Evolutionary conservation across 2,329 filamentous ascomycete genomes (phyloP), one percentile per base, ranked within the genome.

Genomic region (Cladosporium sp.): DNA sequence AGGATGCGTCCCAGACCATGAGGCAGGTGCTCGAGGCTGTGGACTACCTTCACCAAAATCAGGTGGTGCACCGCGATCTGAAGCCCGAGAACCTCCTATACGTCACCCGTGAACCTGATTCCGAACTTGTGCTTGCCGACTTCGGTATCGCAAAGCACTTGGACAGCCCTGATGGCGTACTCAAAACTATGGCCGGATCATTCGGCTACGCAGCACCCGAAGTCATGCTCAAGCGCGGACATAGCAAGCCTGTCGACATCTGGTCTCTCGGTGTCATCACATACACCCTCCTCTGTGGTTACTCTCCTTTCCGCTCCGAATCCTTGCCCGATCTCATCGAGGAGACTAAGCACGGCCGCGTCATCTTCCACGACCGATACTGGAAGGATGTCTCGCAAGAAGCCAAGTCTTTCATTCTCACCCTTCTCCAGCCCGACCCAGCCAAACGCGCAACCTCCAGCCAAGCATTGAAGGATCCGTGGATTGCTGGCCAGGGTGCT

Each of bases 81-180:
- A 99, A 99, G 81, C 95, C 95, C 30, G 95, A 99, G 79, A 99
- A 99, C 77, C 87, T 99, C 5, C 88, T 99, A 55, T 99, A 99
- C 78, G 88, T 96, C 59, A 96, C 91, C 68, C 87, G 85, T 70
- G 88, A 90, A 52, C 75, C 86, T 28, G 82, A 93, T 70, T 98
- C 95, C 15, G 89, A 93, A 69, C 87, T 99, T 30, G 93, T 99
- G 10, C 86, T 99, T 67, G 95, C 95, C 66, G 95, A 99, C 78
- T 99, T 99, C 75, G 95, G 96, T 77, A 99, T 99, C 76, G 95
- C 95, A 63, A 99, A 99, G 83, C 97, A 96, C 87, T 87, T 99
- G 41, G 93, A 97, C 76, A 91, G 86, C 72, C 92, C 93, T 72
- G 89, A 93, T 70, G 93, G 96, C 75, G 92, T 97, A 54, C 87